Base-by-base conservation (phyloP, 202 grass and related monocot genomes). In the Carex sylvatica region DNA sequence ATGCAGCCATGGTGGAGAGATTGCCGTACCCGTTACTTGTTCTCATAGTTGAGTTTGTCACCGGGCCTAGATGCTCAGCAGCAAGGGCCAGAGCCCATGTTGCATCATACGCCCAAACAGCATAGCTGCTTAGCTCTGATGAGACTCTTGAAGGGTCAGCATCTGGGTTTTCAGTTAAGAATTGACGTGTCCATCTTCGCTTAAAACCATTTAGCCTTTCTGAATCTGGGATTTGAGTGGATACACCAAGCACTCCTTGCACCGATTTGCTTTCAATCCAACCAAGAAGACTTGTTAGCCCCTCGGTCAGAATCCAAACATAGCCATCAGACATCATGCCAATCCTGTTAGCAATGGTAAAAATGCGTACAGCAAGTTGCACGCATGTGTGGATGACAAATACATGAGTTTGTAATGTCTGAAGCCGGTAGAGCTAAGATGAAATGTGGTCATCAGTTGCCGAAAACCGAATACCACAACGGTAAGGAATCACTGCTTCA, bases 351-450 rank as follows among this genome's bases (percentile, higher is more conserved):
- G 82, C 87, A 18, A 60, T 38, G 47, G 26, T 52, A 18, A 93
- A 91, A 55, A 93, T 74, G 2, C 70, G 59, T 0, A 61, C 88
- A 0, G 67, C 89, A 23, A 93, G 26, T 1, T 11, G 0, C 1
- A 66, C 19, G 8, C 84, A 30, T 77, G 88, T 87, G 15, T 91
- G 84, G 16, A 93, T 65, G 53, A 91, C 22, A 35, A 81, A 93
- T 5, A 93, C 88, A 66, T 86, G 90, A 22, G 88, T 81, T 79
- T 85, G 77, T 89, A 90, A 86, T 58, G 84, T 91, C 91, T 83
- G 66, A 31, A 93, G 52, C 65, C 78, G 89, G 18, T 85, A 87
- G 5, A 93, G 84, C 74, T 93, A 88, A 33, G 61, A 2, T 23
- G 31, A 83, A 7, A 93, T 81, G 26, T 87, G 65, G 2, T 87